Base-by-base conservation (phyloP, 2,329 filamentous ascomycete genomes). In the Metarhizium sp. region DNA sequence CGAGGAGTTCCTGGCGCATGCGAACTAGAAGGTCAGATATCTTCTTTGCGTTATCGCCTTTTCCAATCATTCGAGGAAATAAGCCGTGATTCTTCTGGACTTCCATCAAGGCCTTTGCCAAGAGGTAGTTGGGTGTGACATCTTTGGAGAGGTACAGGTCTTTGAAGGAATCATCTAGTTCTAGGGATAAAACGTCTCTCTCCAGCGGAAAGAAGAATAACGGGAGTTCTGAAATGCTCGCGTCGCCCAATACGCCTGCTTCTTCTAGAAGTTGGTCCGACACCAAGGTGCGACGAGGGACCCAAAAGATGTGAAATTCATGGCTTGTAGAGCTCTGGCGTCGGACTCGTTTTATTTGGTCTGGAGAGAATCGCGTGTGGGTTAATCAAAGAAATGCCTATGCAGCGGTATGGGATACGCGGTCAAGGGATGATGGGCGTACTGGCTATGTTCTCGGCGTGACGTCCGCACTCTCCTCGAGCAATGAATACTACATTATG, bases 281-380 rank as follows among this genome's bases (percentile, higher is more conserved):
- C 54, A 97, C 87, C 54, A 95, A 77, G 4, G 94, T 97, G 59
- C 94, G 87, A 56, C 94, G 85, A 6, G 95, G 92, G 46, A 95
- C 88, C 89, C 94, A 97, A 68, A 96, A 92, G 63, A 99, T 87
- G 59, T 92, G 92, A 68, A 97, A 96, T 64, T 99, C 92, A 80
- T 99, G 94, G 62, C 91, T 89, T 50, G 86, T 89, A 65, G 90
- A 87, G 67, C 88, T 92, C 70, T 94, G 90, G 66, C 87, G 87
- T 64, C 92, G 90, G 57, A 97, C 78, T 58, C 89, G 86, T 70
- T 92, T 92, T 64, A 97, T 91, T 75, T 97, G 91, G 63, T 89
- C 92, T 96, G 48, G 32, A 18, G 14, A 29, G 40, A 56, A 42
- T 25, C 67, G 52, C 64, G 59, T 74, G 50, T 14, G 79, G 74